Evolutionary conservation across 2,329 filamentous ascomycete genomes (phyloP).

Genomic region (Xylaria sp.): DNA sequence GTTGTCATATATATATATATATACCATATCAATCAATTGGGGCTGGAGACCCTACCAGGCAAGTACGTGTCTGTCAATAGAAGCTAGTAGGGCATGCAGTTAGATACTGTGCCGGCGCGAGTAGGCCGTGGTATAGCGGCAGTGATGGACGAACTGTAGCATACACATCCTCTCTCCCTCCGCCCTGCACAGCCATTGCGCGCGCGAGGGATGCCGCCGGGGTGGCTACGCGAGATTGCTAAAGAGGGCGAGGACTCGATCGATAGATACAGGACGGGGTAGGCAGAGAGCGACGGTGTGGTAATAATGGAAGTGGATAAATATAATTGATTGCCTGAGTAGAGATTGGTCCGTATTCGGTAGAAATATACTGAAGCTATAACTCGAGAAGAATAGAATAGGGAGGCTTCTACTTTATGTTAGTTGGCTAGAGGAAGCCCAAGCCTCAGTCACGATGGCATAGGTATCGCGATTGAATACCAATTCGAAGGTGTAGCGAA

Average conservation of each 20-base stretch:
- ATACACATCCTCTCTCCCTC: conserved; percentile 62
- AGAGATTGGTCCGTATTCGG: background rate
- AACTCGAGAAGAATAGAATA: background rate
- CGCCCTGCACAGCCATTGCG: conserved; percentile 47
- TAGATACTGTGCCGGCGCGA: conserved; percentile 36
- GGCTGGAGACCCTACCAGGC: conserved; percentile 72
- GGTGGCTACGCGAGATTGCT: background rate
- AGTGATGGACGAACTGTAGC: conserved; percentile 61
- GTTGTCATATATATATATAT: conserved; percentile 33
- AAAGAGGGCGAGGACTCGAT: background rate
- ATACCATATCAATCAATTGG: conserved; percentile 24
- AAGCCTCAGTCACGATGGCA: background rate
- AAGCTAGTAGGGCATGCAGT: conserved; percentile 69
- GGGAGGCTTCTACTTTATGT: background rate
- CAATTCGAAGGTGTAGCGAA: background rate
- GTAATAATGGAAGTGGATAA: background rate
- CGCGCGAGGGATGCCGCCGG: background rate
- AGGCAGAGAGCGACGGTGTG: background rate
- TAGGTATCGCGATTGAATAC: background rate
- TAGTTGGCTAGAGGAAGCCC: background rate
- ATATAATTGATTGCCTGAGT: background rate
- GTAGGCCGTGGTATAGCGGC: background rate
- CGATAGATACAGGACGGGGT: background rate
- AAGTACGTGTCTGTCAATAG: conserved; percentile 93
- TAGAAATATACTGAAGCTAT: background rate